Evolutionary conservation across 805 yeast genomes (phyloP).

Genomic region (Candida incommunis): DNA sequence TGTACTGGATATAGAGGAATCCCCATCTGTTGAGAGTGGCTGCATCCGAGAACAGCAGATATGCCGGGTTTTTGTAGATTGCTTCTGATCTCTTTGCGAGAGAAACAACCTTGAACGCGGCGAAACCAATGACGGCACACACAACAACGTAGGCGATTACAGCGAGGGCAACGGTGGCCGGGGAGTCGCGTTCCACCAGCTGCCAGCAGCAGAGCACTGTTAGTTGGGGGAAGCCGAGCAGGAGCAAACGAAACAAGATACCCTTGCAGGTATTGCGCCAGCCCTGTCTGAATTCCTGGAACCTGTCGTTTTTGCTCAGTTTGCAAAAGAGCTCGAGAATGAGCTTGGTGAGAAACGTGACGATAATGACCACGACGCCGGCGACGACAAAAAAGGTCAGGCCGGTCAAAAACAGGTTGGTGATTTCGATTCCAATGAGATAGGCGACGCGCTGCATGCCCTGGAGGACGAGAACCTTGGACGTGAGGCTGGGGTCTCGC

Average conservation of each 20-base stretch:
- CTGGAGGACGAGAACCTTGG: constrained; percentile 66
- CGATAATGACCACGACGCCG: constrained; percentile 45
- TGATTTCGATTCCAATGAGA: constrained; percentile 71
- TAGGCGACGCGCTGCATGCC: constrained; percentile 90
- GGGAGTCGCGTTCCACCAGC: constrained; percentile 68
- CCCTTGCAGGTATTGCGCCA: constrained; percentile 55
- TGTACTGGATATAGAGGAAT: constrained; percentile 78
- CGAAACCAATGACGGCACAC: constrained; percentile 49
- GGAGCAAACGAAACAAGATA: constrained; percentile 65
- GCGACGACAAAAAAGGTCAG: constrained; percentile 69
- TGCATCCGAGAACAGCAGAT: constrained; percentile 73
- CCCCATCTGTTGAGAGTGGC: constrained; percentile 77
- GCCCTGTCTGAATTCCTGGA: constrained; percentile 61
- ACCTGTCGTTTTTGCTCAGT: constrained; percentile 46
- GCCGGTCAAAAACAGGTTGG: constrained; percentile 76
- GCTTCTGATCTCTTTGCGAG: constrained; percentile 59
- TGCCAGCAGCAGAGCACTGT: constrained; percentile 80
- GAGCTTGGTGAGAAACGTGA: constrained; percentile 54
- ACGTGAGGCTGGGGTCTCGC: constrained; percentile 38
- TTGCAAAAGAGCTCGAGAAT: constrained; percentile 49
- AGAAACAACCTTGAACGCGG: constrained; percentile 57
- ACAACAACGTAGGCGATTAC: constrained; percentile 48
- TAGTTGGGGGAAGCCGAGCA: constrained; percentile 80
- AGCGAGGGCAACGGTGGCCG: constrained; percentile 72
- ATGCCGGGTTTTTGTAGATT: constrained; percentile 83